Evolutionary conservation across 2,329 filamentous ascomycete species (phyloP).

Genomic region (Cryoendolithus antarcticus): DNA sequence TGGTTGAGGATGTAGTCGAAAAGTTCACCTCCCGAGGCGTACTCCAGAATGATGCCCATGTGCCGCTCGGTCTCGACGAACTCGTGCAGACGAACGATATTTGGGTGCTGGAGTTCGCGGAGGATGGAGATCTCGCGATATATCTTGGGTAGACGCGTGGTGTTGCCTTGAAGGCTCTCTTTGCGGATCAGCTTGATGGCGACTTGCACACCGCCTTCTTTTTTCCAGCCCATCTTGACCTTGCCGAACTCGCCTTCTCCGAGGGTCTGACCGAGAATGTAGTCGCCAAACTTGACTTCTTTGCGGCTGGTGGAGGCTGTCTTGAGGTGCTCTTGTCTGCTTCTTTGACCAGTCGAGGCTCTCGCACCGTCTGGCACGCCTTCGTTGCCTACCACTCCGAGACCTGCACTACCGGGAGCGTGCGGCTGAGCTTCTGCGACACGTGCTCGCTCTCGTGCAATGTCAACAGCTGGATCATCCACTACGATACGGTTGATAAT

Average conservation of each 20-base stretch:
- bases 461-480: constrained; percentile 61
- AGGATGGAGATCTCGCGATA: constrained; percentile 93
- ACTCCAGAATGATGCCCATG: constrained; percentile 96
- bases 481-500: constrained; percentile 67
- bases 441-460: constrained; percentile 59
- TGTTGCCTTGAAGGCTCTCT: constrained; percentile 78
- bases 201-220: constrained; percentile 81
- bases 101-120: constrained; percentile 76
- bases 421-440: constrained; percentile 46
- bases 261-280: constrained; percentile 88
- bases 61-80: constrained; percentile 97
- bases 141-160: constrained; percentile 85
- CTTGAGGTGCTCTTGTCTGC: constrained; percentile 47
- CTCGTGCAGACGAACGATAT: constrained; percentile 92
- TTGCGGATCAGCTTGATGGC: constrained; percentile 96
- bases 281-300: constrained; percentile 84
- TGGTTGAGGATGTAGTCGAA: constrained; percentile 98
- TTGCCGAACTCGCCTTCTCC: constrained; percentile 98
- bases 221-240: constrained; percentile 97
- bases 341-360: constrained; percentile 23
- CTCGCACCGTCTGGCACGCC: constrained; percentile 33
- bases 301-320: constrained; percentile 42
- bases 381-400: constrained; percentile 39
- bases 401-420: constrained; percentile 30
- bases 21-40: constrained; percentile 90